These are phyloP conservation scores for Trichaptum fuscoviolaceum DNA, from an alignment of 768 basidiomycete genomes.

Conservation along the genomic window DNA sequence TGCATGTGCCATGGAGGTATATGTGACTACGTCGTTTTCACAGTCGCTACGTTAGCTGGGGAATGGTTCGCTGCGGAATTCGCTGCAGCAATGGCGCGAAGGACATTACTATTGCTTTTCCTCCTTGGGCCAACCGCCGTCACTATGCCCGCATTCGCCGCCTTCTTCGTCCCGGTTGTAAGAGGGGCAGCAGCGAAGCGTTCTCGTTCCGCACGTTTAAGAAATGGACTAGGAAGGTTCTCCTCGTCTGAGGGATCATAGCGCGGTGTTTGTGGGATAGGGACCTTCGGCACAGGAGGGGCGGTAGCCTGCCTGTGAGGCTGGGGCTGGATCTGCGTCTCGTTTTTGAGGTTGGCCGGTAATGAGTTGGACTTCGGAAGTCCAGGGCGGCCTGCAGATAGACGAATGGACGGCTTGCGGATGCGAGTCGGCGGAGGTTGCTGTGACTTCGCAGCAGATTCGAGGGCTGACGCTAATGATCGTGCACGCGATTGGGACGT, in stretches of 20 bases:
- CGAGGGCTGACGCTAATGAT: not conserved
- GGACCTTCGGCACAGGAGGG: slow-evolving; percentile 16
- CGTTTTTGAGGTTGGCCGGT: slow-evolving; percentile 14
- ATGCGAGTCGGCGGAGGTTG: slow-evolving; percentile 40
- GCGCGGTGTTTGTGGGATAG: slow-evolving; percentile 21
- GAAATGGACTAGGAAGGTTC: slow-evolving; percentile 80
- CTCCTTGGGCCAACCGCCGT: slow-evolving; percentile 28
- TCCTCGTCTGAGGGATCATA: slow-evolving; percentile 78
- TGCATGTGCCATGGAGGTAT: not conserved
- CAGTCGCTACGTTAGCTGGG: not conserved
- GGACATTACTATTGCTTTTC: slow-evolving; percentile 44
- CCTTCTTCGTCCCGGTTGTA: slow-evolving; percentile 10
- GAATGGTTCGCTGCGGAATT: slow-evolving; percentile 24
- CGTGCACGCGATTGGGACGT: not conserved
- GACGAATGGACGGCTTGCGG: slow-evolving; percentile 53
- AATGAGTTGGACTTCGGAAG: slow-evolving; percentile 34
- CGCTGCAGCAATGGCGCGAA: slow-evolving; percentile 57
- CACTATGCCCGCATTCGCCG: slow-evolving; percentile 14
- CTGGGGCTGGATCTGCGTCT: slow-evolving; percentile 31
- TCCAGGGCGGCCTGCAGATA: slow-evolving; percentile 30
- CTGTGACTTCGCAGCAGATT: not conserved
- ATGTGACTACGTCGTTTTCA: not conserved
- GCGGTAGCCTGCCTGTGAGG: slow-evolving; percentile 29
- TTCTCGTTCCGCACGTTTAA: slow-evolving; percentile 51
- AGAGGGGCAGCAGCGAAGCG: slow-evolving; percentile 14